Evolutionary conservation across 345 rosid genomes (phyloP), one percentile per base, ranked within the genome.

Genomic region (Camelina neglecta): DNA sequence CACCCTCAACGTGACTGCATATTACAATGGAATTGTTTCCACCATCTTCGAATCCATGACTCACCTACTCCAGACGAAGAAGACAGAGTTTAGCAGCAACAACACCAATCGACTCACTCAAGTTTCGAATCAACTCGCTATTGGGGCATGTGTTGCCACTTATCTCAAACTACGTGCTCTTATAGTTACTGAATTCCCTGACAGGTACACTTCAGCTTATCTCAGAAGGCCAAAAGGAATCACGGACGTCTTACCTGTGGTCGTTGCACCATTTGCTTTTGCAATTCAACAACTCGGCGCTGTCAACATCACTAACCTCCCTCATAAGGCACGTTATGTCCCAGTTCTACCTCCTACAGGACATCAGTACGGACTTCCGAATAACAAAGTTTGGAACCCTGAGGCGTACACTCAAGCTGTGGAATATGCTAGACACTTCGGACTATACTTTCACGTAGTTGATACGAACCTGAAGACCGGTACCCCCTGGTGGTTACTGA

Each of bases 401-500:
- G n/a, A 47, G 8, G 18, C 50, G 18, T 45, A 45, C 50, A 20
- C 50, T 15, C 50, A 45, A 45, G 50, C 50, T 15, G 50, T 45
- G 18, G 3, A 45, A 45, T 45, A 45, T 5, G 50, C 50, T 4
- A 47, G 8, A 15, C 21, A 51, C 29, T 51, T 20, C 1, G 56
- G 56, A 21, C 7, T 51, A 2, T 29, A 51, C 2, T 51, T 51
- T 51, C 9, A 51, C 21, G 56, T 51, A 29, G 56, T 51, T 51
- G 56, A 51, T 51, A 6, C 21, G 4, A 10, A 23, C 2, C 11
- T 9, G 29, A 51, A 51, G 57, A n/a, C 20, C 9, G 51, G 51
- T 47, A 47, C 18, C 20, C 3, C 57, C 13, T 51, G 57, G 57
- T 51, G 57, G 57, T 51, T 51, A 51, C 57, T 51, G 13, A 51